Percentiles rank a stretch among this genome's conserved stretches.
Conservation (phyloP, 192 early-diverging fungal genomes). For the Glomus cerebriforme region DNA sequence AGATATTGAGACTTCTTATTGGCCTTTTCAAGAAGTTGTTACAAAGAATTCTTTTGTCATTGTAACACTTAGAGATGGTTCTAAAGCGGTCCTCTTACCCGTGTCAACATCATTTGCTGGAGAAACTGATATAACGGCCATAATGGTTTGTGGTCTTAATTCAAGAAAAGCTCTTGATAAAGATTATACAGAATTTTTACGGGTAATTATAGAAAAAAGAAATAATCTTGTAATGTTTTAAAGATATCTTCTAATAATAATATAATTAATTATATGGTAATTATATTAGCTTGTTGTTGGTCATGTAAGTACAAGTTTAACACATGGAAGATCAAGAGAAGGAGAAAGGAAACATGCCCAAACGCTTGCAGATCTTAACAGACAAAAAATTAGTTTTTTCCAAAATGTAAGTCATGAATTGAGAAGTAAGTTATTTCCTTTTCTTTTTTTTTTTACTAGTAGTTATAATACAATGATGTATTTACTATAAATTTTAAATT, state of each 20-base stretch:
- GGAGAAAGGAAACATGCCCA: constrained; percentile 42
- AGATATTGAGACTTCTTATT: not conserved
- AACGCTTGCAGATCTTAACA: constrained; percentile 42
- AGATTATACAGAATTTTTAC: constrained; percentile 36
- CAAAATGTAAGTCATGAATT: constrained; percentile 52
- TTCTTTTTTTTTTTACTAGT: too few species aligned
- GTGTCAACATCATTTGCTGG: constrained; percentile 4
- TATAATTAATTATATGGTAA: not conserved
- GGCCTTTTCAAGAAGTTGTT: not conserved
- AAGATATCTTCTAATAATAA: not conserved
- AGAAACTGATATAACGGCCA: not conserved
- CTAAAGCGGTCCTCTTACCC: constrained; percentile 2
- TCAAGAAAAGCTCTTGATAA: not conserved
- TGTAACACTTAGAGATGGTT: not conserved
- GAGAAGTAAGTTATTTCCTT: constrained; percentile 39
- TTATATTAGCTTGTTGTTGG: constrained; percentile 35
- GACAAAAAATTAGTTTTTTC: constrained; percentile 47
- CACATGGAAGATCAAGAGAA: constrained; percentile 41
- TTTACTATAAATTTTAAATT: not conserved
- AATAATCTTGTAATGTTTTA: not conserved
- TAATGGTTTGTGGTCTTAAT: constrained; percentile 25
- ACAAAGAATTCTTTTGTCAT: not conserved
- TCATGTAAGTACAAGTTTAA: constrained; percentile 39
- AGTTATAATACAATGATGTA: not conserved
- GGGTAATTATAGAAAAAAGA: constrained; percentile 29